A percentile compares a stretch with the other conserved stretches of the same genome.
phyloP scores from a whole-genome alignment of 2,329 filamentous ascomycete genomes.

The Paecilomyces niveus region DNA sequence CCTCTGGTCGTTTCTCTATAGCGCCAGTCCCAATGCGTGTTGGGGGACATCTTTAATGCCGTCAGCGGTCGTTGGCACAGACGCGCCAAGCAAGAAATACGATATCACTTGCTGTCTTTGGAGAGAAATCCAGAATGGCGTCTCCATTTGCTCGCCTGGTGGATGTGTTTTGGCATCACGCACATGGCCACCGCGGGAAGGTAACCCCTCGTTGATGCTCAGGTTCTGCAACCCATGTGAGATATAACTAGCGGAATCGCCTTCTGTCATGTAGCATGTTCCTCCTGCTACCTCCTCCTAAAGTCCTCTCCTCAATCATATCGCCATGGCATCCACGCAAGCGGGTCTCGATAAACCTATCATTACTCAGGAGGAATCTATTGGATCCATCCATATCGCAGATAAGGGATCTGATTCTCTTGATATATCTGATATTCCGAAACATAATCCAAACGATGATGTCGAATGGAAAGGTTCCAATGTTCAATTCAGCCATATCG shows the following conservation, averaged over 20 bases:
- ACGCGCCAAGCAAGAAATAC: background rate
- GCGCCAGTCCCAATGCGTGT: background rate
- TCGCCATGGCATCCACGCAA: background rate
- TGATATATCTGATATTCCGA: background rate
- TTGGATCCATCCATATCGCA: background rate
- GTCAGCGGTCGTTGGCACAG: background rate
- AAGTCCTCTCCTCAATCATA: background rate
- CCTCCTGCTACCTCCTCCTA: background rate
- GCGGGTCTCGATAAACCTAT: background rate
- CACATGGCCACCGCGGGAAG: background rate
- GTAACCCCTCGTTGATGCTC: background rate
- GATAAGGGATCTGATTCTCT: background rate
- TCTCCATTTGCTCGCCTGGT: background rate
- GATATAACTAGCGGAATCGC: background rate
- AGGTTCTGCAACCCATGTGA: background rate
- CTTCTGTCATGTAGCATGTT: background rate
- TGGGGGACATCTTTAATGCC: background rate
- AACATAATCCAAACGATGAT: background rate
- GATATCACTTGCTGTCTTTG: background rate
- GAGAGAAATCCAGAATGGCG: background rate
- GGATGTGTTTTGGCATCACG: background rate
- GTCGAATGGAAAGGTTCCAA: background rate
- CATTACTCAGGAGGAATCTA: background rate
- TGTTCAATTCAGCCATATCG: constrained; percentile 25
- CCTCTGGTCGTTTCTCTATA: constrained; percentile 4